phyloP scores from a whole-genome alignment of 805 yeast species.

The Jamesozyma jinghongensis region DNA sequence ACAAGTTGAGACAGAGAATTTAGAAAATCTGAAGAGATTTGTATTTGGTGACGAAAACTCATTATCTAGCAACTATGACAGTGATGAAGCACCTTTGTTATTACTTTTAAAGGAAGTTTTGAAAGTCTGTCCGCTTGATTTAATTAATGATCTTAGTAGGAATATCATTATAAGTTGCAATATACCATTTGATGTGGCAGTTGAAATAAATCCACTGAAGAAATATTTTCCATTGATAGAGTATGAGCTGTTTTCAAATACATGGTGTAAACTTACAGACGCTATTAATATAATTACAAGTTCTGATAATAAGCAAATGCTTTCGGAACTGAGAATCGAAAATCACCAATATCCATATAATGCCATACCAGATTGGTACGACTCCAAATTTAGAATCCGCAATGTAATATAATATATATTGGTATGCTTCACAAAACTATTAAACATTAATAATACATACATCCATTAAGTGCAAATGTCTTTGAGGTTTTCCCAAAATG shows the following conservation, averaged over 20 bases:
- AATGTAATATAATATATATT: neutral
- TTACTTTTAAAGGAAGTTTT: neutral
- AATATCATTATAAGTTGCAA: constrained; percentile 3
- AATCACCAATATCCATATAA: too few relatives aligned
- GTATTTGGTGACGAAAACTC: too few relatives aligned
- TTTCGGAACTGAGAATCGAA: too few relatives aligned
- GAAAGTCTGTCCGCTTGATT: constrained; percentile 6
- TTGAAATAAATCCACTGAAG: too few relatives aligned
- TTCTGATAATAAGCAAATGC: too few relatives aligned
- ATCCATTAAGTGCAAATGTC: constrained; percentile 8
- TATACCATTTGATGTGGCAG: neutral
- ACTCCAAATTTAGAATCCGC: constrained; percentile 4
- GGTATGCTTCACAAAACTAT: neutral
- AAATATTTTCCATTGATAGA: too few relatives aligned
- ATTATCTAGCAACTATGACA: constrained; percentile 1
- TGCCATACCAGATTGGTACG: constrained; percentile 12
- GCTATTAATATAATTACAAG: too few relatives aligned
- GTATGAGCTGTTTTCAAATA: too few relatives aligned
- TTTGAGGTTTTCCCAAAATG: constrained; percentile 18
- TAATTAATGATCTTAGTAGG: neutral
- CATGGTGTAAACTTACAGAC: too few relatives aligned
- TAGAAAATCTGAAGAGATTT: too few relatives aligned
- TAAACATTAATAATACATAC: neutral
- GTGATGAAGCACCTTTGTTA: constrained; percentile 7
- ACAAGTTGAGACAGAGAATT: too few relatives aligned